A percentile compares a stretch with the other conserved stretches of the same genome.
phyloP scores from a whole-genome alignment of 176 grass and related monocot species.

The Phoenix roebelenii region DNA sequence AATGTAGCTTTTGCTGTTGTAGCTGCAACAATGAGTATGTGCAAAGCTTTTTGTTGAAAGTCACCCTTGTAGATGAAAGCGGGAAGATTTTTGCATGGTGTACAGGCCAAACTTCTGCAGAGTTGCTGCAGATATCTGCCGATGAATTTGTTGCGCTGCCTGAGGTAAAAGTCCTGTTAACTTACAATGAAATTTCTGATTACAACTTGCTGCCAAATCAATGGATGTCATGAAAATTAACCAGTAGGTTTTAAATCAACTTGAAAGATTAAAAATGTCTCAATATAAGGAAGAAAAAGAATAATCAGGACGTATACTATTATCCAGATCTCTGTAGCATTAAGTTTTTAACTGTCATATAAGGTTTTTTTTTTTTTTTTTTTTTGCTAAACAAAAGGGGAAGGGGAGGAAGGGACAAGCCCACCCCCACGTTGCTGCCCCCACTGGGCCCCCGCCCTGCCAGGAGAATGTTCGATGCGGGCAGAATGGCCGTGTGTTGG shows the following conservation, averaged over 20 bases:
- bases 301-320: too few species aligned
- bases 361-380: too few species aligned
- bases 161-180: slow-evolving; percentile 41
- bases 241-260: neutral
- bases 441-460: too few species aligned
- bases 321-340: too few species aligned
- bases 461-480: too few species aligned
- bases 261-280: too few species aligned
- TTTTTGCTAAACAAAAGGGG: too few species aligned
- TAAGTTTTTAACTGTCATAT: too few species aligned
- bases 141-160: slow-evolving; percentile 68
- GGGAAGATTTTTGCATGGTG: slow-evolving; percentile 57
- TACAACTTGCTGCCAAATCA: neutral
- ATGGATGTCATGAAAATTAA: neutral
- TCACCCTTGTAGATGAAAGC: slow-evolving; percentile 61
- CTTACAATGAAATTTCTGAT: neutral
- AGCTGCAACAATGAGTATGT: slow-evolving; percentile 28
- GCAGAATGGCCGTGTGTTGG: too few species aligned
- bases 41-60: slow-evolving; percentile 56
- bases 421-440: too few species aligned
- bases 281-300: too few species aligned
- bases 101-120: slow-evolving; percentile 59
- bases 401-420: too few species aligned
- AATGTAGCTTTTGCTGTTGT: slow-evolving; percentile 58
- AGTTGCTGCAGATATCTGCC: slow-evolving; percentile 85